Evolutionary conservation across 805 yeast species (phyloP).

Genomic region (Nematodospora valgi): DNA sequence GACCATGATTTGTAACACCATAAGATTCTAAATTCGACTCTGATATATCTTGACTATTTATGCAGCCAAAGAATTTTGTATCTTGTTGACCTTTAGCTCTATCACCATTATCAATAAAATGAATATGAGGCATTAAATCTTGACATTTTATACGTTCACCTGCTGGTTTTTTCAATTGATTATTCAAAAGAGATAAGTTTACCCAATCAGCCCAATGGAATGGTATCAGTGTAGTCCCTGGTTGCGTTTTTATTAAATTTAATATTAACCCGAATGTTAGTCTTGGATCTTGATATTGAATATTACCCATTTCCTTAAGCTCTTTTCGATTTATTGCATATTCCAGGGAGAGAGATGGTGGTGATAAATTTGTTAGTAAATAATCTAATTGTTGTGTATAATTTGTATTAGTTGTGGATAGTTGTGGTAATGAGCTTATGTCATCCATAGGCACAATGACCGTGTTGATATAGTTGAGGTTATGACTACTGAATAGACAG

Average conservation of each 20-base stretch:
- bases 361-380: constrained; percentile 1
- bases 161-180: constrained; percentile 16
- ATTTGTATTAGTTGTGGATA: constrained; percentile 5
- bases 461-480: not conserved
- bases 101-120: not conserved
- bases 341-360: not conserved
- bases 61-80: constrained; percentile 18
- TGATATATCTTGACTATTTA: constrained; percentile 14
- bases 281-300: constrained; percentile 5
- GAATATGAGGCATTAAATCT: constrained; percentile 9
- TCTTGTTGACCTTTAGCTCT: constrained; percentile 13
- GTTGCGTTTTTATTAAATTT: not conserved
- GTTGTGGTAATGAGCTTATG: constrained; percentile 1
- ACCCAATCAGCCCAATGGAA: constrained; percentile 61
- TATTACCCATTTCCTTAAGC: no score
- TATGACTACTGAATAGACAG: not conserved
- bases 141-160: constrained; percentile 18
- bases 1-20: constrained; percentile 20
- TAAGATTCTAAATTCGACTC: constrained; percentile 16
- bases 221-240: constrained; percentile 20
- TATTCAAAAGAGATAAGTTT: constrained; percentile 40
- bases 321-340: no score
- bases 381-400: constrained; percentile 2
- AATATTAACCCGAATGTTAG: constrained; percentile 3
- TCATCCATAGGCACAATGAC: constrained; percentile 2